Evolutionary conservation across 1,139 yeast species (phyloP).

Genomic region (Kodamaea fungicola): DNA sequence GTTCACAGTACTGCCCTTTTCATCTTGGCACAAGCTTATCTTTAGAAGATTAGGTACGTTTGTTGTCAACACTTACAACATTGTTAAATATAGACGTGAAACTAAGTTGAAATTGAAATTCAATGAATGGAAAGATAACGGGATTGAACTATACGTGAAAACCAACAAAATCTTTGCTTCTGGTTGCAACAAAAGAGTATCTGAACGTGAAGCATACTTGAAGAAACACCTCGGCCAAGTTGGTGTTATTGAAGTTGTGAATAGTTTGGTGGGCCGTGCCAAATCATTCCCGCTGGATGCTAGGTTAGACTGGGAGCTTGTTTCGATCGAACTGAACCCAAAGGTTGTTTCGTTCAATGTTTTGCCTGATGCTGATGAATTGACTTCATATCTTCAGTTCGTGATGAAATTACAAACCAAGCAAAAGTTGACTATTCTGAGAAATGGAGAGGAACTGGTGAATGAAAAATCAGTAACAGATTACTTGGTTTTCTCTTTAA

Average conservation of each 20-base stretch:
- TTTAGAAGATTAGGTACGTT: constrained; percentile 47
- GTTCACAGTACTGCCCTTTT: constrained; percentile 26
- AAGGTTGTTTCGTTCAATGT: constrained; percentile 60
- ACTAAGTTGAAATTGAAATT: constrained; percentile 64
- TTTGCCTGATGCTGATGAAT: constrained; percentile 65
- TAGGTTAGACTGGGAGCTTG: constrained; percentile 71
- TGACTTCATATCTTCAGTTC: constrained; percentile 66
- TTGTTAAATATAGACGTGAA: constrained; percentile 60
- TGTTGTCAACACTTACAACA: constrained; percentile 62
- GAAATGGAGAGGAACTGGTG: constrained; percentile 24
- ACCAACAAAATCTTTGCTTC: constrained; percentile 69
- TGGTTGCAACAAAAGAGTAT: constrained; percentile 31
- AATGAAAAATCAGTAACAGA: constrained; percentile 65
- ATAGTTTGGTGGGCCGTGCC: constrained; percentile 36
- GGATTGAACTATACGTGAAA: constrained; percentile 61
- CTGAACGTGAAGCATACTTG: constrained; percentile 39
- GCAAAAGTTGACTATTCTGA: constrained; percentile 57
- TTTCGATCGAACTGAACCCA: constrained; percentile 68
- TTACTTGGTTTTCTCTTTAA: constrained; percentile 71
- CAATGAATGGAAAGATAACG: constrained; percentile 69
- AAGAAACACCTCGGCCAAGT: constrained; percentile 41
- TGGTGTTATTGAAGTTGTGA: constrained; percentile 55
- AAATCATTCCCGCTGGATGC: constrained; percentile 57
- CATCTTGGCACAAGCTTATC: constrained; percentile 38
- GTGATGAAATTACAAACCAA: constrained; percentile 73